phyloP scores from a whole-genome alignment of 768 basidiomycete species.

The Suillus brevipes region DNA sequence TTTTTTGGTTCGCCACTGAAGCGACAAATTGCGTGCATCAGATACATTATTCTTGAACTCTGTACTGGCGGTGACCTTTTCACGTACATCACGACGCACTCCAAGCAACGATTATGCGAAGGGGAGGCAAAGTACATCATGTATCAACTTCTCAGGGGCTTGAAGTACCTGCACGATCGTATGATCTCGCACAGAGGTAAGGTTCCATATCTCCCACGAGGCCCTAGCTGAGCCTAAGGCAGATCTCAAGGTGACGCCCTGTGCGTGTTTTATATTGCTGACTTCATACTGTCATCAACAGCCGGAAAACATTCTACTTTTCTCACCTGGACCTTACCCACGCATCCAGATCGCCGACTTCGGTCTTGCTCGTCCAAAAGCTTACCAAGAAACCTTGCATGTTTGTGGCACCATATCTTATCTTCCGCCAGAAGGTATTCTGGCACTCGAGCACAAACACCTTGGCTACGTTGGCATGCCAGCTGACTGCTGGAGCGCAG shows the following conservation, averaged over 20 bases:
- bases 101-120: constrained; percentile 61
- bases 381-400: constrained; percentile 80
- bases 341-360: constrained; percentile 86
- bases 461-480: constrained; percentile 79
- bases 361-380: constrained; percentile 76
- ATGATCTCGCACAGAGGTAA: constrained; percentile 79
- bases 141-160: constrained; percentile 72
- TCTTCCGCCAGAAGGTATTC: constrained; percentile 81
- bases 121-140: constrained; percentile 84
- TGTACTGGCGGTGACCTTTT: constrained; percentile 89
- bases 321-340: constrained; percentile 81
- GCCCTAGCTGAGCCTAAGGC: constrained; percentile 5
- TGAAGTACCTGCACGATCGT: constrained; percentile 69
- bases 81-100: constrained; percentile 71
- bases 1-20: neutral
- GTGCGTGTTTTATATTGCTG: neutral
- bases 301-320: constrained; percentile 85
- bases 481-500: constrained; percentile 89
- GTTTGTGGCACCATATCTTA: constrained; percentile 89
- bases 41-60: constrained; percentile 82
- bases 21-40: constrained; percentile 23
- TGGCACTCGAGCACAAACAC: constrained; percentile 74
- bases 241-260: constrained; percentile 62
- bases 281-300: constrained; percentile 20
- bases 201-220: constrained; percentile 14